Percentiles rank a stretch among this genome's conserved stretches.
Evolutionary conservation across 176 grass and related monocot species (phyloP).

Genomic region (Ensete glaucum): DNA sequence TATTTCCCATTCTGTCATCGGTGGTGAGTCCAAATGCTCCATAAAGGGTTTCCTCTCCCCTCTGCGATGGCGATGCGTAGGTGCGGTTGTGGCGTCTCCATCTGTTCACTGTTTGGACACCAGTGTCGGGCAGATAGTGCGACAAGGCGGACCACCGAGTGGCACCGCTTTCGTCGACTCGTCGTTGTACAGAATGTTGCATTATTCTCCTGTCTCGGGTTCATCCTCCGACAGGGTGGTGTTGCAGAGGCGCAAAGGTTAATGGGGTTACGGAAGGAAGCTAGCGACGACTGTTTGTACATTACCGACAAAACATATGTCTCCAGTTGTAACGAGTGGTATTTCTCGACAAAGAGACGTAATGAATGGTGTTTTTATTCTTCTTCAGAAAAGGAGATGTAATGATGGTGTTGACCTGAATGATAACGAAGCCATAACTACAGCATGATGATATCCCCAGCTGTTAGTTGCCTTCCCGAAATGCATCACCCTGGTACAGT

Average conservation of each 20-base stretch:
- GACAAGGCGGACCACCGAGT: constrained; percentile 40
- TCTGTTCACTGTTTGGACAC: neutral
- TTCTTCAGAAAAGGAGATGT: too few relatives aligned
- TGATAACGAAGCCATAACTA: too few relatives aligned
- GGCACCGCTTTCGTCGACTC: constrained; percentile 27
- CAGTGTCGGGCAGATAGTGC: constrained; percentile 22
- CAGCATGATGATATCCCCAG: too few relatives aligned
- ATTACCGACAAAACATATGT: neutral
- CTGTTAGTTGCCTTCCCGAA: too few relatives aligned
- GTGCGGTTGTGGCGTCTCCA: constrained; percentile 1
- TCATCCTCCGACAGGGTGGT: constrained; percentile 32
- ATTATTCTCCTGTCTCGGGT: constrained; percentile 21
- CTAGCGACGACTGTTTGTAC: neutral
- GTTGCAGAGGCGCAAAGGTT: constrained; percentile 21
- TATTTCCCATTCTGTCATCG: constrained; percentile 2
- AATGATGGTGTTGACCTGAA: too few relatives aligned
- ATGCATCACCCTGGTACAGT: too few relatives aligned
- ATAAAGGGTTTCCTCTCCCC: constrained; percentile 17
- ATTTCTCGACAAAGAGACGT: neutral
- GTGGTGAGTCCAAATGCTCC: neutral
- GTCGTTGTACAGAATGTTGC: constrained; percentile 26
- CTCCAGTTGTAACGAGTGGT: neutral
- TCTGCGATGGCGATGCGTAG: constrained; percentile 5
- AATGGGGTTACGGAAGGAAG: neutral
- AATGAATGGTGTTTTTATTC: too few relatives aligned